phyloP scores from a whole-genome alignment of 345 rosid species.

The Acer campestre region DNA sequence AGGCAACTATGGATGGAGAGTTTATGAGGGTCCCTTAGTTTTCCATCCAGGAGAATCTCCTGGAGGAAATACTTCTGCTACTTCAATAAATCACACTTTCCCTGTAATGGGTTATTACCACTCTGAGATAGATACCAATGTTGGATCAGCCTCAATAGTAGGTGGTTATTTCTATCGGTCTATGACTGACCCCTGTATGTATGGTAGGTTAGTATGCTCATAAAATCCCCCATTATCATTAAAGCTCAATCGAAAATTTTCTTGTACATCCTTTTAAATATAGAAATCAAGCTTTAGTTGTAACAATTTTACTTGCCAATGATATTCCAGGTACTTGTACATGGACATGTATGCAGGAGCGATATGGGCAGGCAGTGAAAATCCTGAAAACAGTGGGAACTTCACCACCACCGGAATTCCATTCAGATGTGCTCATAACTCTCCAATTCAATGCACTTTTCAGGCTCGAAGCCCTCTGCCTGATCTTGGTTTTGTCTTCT shows the following conservation, averaged over 20 bases:
- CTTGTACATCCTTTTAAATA: too few relatives aligned
- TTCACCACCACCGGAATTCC: slow-evolving; percentile 29
- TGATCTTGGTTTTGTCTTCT: slow-evolving; percentile 26
- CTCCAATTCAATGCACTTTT: slow-evolving; percentile 29
- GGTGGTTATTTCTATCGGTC: slow-evolving; percentile 58
- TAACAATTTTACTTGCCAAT: not conserved
- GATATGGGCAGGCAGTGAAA: slow-evolving; percentile 45
- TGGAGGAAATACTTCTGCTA: slow-evolving; percentile 23
- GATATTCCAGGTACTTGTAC: slow-evolving; percentile 42
- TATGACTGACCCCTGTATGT: slow-evolving; percentile 49
- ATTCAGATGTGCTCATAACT: slow-evolving; percentile 26
- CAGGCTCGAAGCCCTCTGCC: slow-evolving; percentile 17
- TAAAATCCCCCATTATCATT: not conserved
- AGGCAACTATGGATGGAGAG: slow-evolving; percentile 59
- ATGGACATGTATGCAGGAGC: slow-evolving; percentile 49
- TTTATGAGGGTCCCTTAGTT: slow-evolving; percentile 43
- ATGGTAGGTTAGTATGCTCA: slow-evolving; percentile 39
- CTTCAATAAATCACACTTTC: slow-evolving; percentile 35
- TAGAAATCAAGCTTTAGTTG: not conserved
- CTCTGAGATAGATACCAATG: slow-evolving; percentile 28
- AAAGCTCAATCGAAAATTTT: not conserved
- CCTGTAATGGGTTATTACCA: slow-evolving; percentile 55
- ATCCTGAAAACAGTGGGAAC: slow-evolving; percentile 31
- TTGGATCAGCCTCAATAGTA: slow-evolving; percentile 51
- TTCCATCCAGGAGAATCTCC: slow-evolving; percentile 27